These are phyloP conservation scores for Bremia lactucae DNA, from an alignment of 352 stramenopile genomes.

Conservation along the genomic window DNA sequence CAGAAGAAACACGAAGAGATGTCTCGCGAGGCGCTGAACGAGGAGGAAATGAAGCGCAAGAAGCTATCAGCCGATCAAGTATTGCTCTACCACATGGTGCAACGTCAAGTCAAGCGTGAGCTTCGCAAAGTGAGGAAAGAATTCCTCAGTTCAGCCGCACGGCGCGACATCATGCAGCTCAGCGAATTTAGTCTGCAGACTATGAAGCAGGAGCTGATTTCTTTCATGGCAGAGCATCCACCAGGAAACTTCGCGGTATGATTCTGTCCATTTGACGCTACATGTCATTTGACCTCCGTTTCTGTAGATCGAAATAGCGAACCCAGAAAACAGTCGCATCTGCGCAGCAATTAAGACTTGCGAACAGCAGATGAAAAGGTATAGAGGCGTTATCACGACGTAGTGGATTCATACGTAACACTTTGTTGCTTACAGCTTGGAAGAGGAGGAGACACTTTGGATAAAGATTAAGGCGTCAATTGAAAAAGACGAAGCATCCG, in stretches of 20 bases:
- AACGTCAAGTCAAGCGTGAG: conserved; percentile 45
- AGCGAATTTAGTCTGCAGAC: conserved; percentile 57
- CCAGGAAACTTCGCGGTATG: conserved; percentile 38
- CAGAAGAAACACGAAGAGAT: conserved; percentile 39
- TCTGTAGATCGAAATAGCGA: conserved; percentile 31
- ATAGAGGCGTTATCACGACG: background rate
- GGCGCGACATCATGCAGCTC: conserved; percentile 51
- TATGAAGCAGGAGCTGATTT: conserved; percentile 50
- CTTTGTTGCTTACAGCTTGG: conserved; percentile 20
- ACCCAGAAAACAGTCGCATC: conserved; percentile 55
- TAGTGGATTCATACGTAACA: background rate
- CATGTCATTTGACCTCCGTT: background rate
- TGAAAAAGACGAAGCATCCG: conserved; percentile 15
- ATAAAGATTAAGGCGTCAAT: conserved; percentile 28
- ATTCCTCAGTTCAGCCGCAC: conserved; percentile 44
- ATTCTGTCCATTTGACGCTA: background rate
- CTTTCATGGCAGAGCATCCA: conserved; percentile 41
- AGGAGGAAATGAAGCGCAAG: conserved; percentile 30
- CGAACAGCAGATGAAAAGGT: conserved; percentile 34
- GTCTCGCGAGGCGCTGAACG: conserved; percentile 25
- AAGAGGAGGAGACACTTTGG: conserved; percentile 48
- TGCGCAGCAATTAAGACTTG: conserved; percentile 36
- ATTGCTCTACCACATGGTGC: conserved; percentile 48
- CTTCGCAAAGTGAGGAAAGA: conserved; percentile 58
- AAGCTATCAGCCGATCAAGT: conserved; percentile 41